Conservation (phyloP, 2,329 filamentous ascomycete species). For the Neopestalotiopsis sp. region DNA sequence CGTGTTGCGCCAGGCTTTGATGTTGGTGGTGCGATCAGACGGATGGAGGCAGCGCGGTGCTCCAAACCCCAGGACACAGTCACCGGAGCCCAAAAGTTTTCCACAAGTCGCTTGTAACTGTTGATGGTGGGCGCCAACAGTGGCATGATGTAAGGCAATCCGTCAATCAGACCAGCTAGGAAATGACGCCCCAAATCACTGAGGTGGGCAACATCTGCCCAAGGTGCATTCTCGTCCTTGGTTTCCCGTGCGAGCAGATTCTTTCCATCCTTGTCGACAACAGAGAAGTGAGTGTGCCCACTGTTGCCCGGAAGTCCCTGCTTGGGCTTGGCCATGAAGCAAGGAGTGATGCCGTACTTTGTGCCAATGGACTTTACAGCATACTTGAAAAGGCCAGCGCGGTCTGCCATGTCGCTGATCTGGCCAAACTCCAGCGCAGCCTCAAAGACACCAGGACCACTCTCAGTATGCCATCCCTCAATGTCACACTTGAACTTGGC, state of each 20-base stretch:
- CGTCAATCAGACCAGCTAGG: conserved; percentile 86
- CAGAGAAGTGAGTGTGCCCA: conserved; percentile 92
- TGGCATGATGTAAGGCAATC: conserved; percentile 94
- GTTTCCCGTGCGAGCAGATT: conserved; percentile 82
- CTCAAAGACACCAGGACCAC: conserved; percentile 87
- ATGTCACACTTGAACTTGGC: conserved; percentile 73
- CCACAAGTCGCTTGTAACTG: conserved; percentile 96
- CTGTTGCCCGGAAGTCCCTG: conserved; percentile 92
- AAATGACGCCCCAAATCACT: conserved; percentile 93
- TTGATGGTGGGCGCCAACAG: conserved; percentile 93
- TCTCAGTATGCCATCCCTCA: conserved; percentile 86
- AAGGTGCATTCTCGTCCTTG: conserved; percentile 73
- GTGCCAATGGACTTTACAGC: conserved; percentile 87
- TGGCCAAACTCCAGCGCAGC: conserved; percentile 92
- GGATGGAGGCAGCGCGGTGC: conserved; percentile 89
- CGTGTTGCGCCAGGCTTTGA: conserved; percentile 84
- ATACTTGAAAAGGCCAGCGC: conserved; percentile 91
- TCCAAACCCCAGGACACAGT: conserved; percentile 97
- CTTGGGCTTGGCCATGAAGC: conserved; percentile 98
- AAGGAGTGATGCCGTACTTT: conserved; percentile 89
- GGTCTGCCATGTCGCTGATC: conserved; percentile 88
- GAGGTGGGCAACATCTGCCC: conserved; percentile 76
- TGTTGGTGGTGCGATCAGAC: conserved; percentile 87
- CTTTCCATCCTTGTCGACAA: conserved; percentile 78
- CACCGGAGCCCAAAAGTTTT: conserved; percentile 99